A percentile compares a stretch with the other conserved stretches of the same genome.
Conservation (phyloP, 148 eudicot species). For the Dysphania ambrosioides region DNA sequence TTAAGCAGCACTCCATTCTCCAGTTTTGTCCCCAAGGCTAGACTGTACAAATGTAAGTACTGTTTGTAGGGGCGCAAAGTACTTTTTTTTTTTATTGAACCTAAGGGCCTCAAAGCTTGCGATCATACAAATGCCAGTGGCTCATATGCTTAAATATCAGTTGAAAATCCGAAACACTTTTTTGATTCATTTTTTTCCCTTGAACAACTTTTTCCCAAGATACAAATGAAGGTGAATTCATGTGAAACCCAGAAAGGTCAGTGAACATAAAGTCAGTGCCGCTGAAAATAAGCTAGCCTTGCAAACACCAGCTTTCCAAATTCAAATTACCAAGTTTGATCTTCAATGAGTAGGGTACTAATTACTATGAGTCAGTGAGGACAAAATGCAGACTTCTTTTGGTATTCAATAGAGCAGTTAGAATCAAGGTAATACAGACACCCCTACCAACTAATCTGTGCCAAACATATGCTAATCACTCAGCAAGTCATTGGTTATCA, state of each 20-base stretch:
- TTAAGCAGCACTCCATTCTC: too few relatives aligned
- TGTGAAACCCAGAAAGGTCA: background rate
- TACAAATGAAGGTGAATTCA: background rate
- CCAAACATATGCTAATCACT: background rate
- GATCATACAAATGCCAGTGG: too few relatives aligned
- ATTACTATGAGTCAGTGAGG: background rate
- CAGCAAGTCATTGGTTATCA: too few relatives aligned
- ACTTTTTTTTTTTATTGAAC: too few relatives aligned
- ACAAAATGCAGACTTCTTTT: background rate
- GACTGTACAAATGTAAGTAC: too few relatives aligned
- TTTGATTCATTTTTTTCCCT: background rate
- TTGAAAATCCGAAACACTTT: background rate
- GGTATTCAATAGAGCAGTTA: background rate
- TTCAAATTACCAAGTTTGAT: background rate
- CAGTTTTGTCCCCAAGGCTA: too few relatives aligned
- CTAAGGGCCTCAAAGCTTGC: too few relatives aligned
- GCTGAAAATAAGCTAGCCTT: background rate
- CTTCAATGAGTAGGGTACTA: background rate
- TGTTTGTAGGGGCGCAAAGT: too few relatives aligned
- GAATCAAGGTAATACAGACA: background rate
- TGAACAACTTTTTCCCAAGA: background rate
- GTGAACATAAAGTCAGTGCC: background rate
- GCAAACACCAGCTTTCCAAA: background rate
- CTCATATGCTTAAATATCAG: too few relatives aligned
- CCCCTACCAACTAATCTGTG: background rate